Conservation (phyloP, 768 basidiomycete species). For the Lanmaoa pseudosensibilis region DNA sequence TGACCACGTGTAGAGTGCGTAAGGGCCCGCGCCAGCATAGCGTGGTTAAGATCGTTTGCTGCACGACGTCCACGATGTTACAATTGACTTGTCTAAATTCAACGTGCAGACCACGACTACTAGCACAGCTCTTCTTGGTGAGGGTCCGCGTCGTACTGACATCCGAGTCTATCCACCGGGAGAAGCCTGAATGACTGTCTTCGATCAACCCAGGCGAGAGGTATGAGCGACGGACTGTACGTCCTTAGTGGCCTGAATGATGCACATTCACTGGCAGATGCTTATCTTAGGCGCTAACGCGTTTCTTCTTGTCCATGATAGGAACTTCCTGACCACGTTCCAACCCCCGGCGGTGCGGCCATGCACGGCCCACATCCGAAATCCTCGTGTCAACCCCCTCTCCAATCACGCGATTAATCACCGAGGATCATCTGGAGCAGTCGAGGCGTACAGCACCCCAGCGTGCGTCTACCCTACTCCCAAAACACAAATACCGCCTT, state of each 20-base stretch:
- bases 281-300: neutral
- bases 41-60: neutral
- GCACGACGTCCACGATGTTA: conserved; percentile 9
- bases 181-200: neutral
- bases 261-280: neutral
- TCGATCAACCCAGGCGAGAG: neutral
- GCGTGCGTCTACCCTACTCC: neutral
- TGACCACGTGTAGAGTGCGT: neutral
- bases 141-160: neutral
- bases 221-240: neutral
- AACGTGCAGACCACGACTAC: conserved; percentile 9
- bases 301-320: conserved; percentile 2
- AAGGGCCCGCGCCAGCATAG: neutral
- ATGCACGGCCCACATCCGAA: conserved; percentile 1
- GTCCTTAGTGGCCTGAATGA: neutral
- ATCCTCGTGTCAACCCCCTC: conserved; percentile 17
- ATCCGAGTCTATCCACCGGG: neutral
- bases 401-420: conserved; percentile 19
- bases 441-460: conserved; percentile 9
- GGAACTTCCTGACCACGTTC: conserved; percentile 15
- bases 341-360: conserved; percentile 1
- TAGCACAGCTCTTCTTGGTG: neutral
- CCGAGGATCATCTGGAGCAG: conserved; percentile 20
- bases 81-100: neutral
- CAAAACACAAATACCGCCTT: conserved; percentile 19